Percentiles rank a stretch among this genome's conserved stretches.
phyloP scores from a whole-genome alignment of 1,284 basidiomycete species.

The Puccinia hordei region DNA sequence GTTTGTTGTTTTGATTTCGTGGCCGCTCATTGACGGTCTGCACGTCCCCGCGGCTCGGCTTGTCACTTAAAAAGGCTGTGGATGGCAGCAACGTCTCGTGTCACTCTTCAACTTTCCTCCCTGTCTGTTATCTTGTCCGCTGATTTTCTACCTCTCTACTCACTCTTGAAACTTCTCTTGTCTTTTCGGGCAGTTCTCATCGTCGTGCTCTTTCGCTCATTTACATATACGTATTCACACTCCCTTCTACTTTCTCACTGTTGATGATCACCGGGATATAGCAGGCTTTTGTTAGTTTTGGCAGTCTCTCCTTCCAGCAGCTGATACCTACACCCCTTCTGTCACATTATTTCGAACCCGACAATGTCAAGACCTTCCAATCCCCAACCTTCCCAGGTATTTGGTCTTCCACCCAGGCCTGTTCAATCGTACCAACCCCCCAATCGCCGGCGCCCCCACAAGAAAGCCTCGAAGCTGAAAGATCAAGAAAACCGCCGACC shows the following conservation, averaged over 20 bases:
- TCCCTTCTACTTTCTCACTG: background rate
- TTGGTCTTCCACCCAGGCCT: slow-evolving; percentile 24
- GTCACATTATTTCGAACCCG: background rate
- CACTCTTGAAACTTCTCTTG: background rate
- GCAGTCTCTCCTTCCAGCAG: background rate
- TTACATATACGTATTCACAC: slow-evolving; percentile 1
- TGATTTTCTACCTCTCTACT: background rate
- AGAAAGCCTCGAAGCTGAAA: background rate
- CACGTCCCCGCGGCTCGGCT: no score
- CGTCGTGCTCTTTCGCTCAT: slow-evolving; percentile 17
- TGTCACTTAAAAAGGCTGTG: no score
- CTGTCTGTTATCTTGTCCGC: background rate
- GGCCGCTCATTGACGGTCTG: no score
- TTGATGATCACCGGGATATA: background rate
- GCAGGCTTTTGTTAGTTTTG: background rate
- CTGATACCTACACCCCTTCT: background rate
- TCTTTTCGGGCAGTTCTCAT: background rate
- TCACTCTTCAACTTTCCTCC: slow-evolving; percentile 2
- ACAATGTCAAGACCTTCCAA: background rate
- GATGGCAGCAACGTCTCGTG: no score
- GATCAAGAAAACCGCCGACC: slow-evolving; percentile 18
- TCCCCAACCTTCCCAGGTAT: background rate
- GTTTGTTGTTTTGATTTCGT: no score
- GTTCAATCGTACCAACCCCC: background rate
- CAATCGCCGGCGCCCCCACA: slow-evolving; percentile 8